Percentiles rank a stretch among this genome's conserved stretches.
Conservation (phyloP, 768 basidiomycete genomes). For the Leccinum ochraceum region DNA sequence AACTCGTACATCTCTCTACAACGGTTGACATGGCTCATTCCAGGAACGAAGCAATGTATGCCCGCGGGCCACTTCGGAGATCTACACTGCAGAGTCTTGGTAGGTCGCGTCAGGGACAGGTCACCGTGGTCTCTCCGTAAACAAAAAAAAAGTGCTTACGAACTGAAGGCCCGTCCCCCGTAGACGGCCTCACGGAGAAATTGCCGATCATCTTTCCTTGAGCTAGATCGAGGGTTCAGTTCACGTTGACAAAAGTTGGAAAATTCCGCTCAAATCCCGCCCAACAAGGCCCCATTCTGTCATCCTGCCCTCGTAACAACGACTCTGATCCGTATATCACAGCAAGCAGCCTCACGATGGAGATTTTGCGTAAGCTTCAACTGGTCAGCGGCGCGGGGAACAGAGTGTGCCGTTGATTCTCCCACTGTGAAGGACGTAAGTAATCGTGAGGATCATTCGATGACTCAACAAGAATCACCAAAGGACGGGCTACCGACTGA, state of each 20-base stretch:
- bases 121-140: not conserved
- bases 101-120: not conserved
- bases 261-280: not conserved
- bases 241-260: not conserved
- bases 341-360: not conserved
- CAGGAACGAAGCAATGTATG: conserved; percentile 1
- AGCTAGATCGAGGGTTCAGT: not conserved
- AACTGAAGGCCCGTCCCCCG: not conserved
- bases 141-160: not conserved
- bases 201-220: not conserved
- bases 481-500: not conserved
- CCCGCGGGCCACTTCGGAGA: not conserved
- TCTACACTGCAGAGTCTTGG: not conserved
- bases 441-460: not conserved
- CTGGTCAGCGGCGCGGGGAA: not conserved
- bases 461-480: not conserved
- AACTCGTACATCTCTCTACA: not conserved
- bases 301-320: not conserved
- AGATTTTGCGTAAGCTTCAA: not conserved
- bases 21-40: not conserved
- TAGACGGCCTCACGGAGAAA: not conserved
- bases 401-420: not conserved
- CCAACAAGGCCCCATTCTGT: not conserved
- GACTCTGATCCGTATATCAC: not conserved
- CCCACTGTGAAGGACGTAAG: not conserved